phyloP scores from a whole-genome alignment of 148 eudicot genomes.

The Amaranthus palmeri region DNA sequence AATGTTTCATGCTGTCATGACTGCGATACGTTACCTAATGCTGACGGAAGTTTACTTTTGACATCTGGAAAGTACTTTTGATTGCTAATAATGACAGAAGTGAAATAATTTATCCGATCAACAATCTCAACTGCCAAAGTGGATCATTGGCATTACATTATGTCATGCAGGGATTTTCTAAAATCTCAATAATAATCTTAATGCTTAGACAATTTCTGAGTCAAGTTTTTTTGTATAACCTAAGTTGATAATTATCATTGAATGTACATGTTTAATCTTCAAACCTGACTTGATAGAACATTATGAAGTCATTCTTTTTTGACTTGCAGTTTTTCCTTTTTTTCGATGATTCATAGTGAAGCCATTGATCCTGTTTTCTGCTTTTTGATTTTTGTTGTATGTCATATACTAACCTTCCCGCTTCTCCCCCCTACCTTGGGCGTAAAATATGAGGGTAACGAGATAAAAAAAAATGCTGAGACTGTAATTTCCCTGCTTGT shows the following conservation, averaged over 20 bases:
- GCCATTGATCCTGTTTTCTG: not conserved
- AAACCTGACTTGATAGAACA: not conserved
- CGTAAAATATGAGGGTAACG: too few relatives aligned
- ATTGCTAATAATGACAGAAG: too few relatives aligned
- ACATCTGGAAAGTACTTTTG: not conserved
- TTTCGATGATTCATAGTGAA: not conserved
- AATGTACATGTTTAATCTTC: too few relatives aligned
- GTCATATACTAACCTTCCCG: not conserved
- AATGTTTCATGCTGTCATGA: not conserved
- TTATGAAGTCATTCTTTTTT: not conserved
- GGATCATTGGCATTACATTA: too few relatives aligned
- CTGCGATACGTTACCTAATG: not conserved
- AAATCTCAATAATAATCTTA: too few relatives aligned
- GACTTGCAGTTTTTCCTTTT: not conserved
- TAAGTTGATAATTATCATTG: not conserved
- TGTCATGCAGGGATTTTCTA: too few relatives aligned
- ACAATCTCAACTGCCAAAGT: too few relatives aligned
- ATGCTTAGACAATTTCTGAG: not conserved
- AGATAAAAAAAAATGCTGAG: too few relatives aligned
- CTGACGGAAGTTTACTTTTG: not conserved
- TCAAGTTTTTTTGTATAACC: not conserved
- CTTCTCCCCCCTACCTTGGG: not conserved
- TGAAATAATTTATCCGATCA: too few relatives aligned
- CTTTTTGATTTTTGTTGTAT: not conserved
- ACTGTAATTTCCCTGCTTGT: too few relatives aligned